Conservation (phyloP, 768 basidiomycete species). For the Strobilomyces confusus region DNA sequence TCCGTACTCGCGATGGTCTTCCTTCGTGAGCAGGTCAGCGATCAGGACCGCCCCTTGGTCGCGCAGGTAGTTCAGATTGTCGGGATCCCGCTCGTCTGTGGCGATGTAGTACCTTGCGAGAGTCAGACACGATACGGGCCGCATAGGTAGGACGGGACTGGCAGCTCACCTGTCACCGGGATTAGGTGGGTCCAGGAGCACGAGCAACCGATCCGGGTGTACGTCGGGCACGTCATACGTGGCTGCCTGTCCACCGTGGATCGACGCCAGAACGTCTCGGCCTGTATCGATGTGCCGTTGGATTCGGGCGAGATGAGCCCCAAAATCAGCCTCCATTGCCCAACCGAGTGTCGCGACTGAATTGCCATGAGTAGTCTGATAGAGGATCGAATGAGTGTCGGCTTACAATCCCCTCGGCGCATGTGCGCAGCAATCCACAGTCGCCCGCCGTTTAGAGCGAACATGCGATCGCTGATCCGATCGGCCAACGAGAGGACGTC, state of each 20-base stretch:
- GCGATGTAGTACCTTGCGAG: conserved; percentile 32
- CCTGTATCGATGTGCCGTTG: conserved; percentile 21
- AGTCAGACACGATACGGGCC: background rate
- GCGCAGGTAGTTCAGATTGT: conserved; percentile 30
- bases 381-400: background rate
- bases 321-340: conserved; percentile 32
- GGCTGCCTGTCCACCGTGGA: conserved; percentile 17
- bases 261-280: conserved; percentile 13
- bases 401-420: conserved; percentile 43
- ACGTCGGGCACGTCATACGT: conserved; percentile 23
- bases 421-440: conserved; percentile 44
- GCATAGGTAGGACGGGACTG: background rate
- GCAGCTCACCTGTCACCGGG: conserved; percentile 20
- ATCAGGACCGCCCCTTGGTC: conserved; percentile 38
- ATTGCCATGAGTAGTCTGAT: background rate
- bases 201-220: conserved; percentile 13
- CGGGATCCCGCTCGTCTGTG: conserved; percentile 41
- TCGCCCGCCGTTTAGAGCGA: conserved; percentile 25
- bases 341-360: conserved; percentile 31
- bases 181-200: conserved; percentile 25
- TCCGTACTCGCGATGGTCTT: conserved; percentile 36
- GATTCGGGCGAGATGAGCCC: conserved; percentile 33
- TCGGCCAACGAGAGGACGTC: conserved; percentile 29
- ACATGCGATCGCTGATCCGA: conserved; percentile 32
- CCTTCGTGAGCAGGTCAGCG: conserved; percentile 39